Base-by-base conservation (phyloP, 805 yeast genomes). In the Yamadazyma tumulicola region DNA sequence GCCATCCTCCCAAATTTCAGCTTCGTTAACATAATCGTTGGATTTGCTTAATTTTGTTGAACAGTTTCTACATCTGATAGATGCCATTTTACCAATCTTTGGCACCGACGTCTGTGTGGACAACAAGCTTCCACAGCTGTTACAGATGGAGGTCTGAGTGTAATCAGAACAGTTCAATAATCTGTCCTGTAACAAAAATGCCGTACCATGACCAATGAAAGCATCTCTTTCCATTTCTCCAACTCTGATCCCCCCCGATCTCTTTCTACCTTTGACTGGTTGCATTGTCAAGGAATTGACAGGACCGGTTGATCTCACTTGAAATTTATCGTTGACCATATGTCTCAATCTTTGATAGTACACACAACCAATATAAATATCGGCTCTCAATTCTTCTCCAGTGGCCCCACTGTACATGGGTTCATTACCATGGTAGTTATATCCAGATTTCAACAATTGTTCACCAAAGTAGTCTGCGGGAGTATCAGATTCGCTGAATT, bases 161-260 rank as follows among this genome's bases (percentile, higher is more conserved):
- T 93, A 93, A 61, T 93, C 98, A 6, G 95, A 85, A 56, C 96
- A 88, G 66, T 93, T 93, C 57, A 93, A 73, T 55, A 93, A 71
- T 65, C 98, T 81, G 60, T 93, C 98, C 63, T 91, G 97, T 48
- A 93, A 69, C 51, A 93, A 67, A 78, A 77, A 93, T 1, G 98
- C 88, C 5, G 98, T 84, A 64, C 98, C 98, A 57, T 93, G 98
- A 40, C 97, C 98, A 61, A 93, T 88, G 52, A 93, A 72, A 2
- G 98, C 98, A 75, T 93, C 98, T 69, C 98, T 85, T 68, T 93
- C 98, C 98, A 93, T 93, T 64, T 93, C 98, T 61, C 98, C 98
- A 25, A 93, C 95, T 75, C 98, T 94, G 50, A 93, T 93, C 83
- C 98, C 98, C 67, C 98, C 98, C 47, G 84, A 80, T 69, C 97